These are phyloP conservation scores for Bruguiera gymnorhiza DNA, from an alignment of 345 rosid genomes.

Conservation along the genomic window DNA sequence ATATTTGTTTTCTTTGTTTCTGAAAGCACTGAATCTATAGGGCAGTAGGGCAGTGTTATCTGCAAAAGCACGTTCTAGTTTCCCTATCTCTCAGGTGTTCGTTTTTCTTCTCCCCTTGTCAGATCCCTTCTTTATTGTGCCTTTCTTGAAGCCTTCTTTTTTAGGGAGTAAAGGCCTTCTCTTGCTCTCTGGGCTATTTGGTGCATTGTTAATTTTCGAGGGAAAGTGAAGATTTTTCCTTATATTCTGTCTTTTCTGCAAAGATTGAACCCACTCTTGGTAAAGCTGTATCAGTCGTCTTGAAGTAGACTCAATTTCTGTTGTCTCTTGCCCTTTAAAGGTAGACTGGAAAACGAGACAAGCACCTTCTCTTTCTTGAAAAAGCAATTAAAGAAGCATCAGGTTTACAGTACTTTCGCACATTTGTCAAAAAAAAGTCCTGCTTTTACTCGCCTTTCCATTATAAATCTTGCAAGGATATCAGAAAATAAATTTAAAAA, in stretches of 20 bases:
- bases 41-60: neutral
- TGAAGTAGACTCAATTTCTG: neutral
- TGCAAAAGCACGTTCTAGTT: neutral
- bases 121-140: constrained; percentile 12
- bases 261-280: neutral
- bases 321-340: constrained; percentile 13
- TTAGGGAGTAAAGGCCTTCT: neutral
- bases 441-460: neutral
- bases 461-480: constrained; percentile 9
- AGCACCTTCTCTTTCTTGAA: constrained; percentile 1
- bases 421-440: constrained; percentile 28
- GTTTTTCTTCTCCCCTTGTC: neutral
- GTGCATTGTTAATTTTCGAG: constrained; percentile 16
- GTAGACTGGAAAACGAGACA: constrained; percentile 18
- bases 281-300: constrained; percentile 21
- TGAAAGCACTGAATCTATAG: neutral
- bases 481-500: neutral
- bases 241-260: neutral
- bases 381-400: constrained; percentile 19
- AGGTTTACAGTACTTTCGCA: constrained; percentile 10
- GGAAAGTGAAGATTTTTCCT: constrained; percentile 2
- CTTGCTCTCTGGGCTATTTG: neutral
- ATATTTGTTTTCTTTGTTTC: neutral
- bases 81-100: constrained; percentile 2
- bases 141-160: constrained; percentile 12